These are phyloP conservation scores for Mallotus japonicus DNA, from an alignment of 441 rosid species.

Conservation along the genomic window DNA sequence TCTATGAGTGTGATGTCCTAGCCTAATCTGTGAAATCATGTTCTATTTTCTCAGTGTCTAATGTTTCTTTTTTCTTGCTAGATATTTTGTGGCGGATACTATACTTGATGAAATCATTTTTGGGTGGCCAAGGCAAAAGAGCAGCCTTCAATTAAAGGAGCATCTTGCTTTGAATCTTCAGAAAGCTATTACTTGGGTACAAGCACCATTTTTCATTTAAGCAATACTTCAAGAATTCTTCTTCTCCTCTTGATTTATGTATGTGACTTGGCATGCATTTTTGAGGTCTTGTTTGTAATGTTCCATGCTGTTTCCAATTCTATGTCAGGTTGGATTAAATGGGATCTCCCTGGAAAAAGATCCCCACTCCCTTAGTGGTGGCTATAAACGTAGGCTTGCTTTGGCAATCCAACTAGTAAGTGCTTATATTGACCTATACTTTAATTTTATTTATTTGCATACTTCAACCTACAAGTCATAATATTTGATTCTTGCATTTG, in stretches of 20 bases:
- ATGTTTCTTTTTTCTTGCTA: constrained; percentile 24
- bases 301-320: background rate
- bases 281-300: constrained; percentile 5
- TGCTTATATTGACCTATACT: constrained; percentile 11
- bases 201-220: constrained; percentile 19
- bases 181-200: constrained; percentile 86
- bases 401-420: constrained; percentile 86
- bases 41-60: background rate
- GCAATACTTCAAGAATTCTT: constrained; percentile 10
- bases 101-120: constrained; percentile 81
- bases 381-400: constrained; percentile 92
- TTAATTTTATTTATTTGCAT: background rate
- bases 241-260: constrained; percentile 3
- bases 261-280: constrained; percentile 12
- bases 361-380: constrained; percentile 90
- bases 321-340: constrained; percentile 73
- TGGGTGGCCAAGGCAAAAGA: constrained; percentile 91
- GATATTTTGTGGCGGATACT: constrained; percentile 85
- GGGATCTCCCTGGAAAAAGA: constrained; percentile 76
- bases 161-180: constrained; percentile 70
- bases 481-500: background rate
- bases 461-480: background rate
- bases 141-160: constrained; percentile 57
- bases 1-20: background rate
- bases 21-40: background rate